Conservation (phyloP, 176 grass and related monocot genomes). For the Eleusine indica region DNA sequence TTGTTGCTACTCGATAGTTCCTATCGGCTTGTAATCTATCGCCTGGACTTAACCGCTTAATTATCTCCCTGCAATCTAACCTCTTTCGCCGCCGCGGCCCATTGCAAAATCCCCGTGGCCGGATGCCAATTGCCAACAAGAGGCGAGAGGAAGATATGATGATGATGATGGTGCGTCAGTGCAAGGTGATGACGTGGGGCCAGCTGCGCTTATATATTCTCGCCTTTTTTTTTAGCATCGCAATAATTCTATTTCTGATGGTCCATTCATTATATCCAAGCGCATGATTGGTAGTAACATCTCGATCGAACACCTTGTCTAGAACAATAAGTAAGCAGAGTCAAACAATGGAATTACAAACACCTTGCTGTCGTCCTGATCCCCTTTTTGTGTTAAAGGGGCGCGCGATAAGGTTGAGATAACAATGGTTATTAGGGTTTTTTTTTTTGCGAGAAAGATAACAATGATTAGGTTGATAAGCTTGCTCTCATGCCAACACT, state of each 20-base stretch:
- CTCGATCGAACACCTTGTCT: no score
- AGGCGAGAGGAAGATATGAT: neutral
- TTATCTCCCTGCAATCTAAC: no score
- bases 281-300: slow-evolving; percentile 9
- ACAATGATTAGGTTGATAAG: no score
- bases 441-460: neutral
- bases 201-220: neutral
- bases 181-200: neutral
- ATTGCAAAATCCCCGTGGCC: no score
- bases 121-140: neutral
- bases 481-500: no score
- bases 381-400: neutral
- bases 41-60: no score
- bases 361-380: neutral
- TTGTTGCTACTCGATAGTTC: no score
- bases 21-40: no score
- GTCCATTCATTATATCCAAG: slow-evolving; percentile 2
- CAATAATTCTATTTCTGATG: slow-evolving; percentile 25
- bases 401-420: neutral
- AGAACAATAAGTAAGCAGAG: neutral
- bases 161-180: neutral
- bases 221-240: neutral
- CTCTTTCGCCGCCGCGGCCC: no score
- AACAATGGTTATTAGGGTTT: neutral
- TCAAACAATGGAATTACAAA: neutral